Evolutionary conservation across 2,329 filamentous ascomycete genomes (phyloP).

Genomic region (Corniculantispora saksenae): DNA sequence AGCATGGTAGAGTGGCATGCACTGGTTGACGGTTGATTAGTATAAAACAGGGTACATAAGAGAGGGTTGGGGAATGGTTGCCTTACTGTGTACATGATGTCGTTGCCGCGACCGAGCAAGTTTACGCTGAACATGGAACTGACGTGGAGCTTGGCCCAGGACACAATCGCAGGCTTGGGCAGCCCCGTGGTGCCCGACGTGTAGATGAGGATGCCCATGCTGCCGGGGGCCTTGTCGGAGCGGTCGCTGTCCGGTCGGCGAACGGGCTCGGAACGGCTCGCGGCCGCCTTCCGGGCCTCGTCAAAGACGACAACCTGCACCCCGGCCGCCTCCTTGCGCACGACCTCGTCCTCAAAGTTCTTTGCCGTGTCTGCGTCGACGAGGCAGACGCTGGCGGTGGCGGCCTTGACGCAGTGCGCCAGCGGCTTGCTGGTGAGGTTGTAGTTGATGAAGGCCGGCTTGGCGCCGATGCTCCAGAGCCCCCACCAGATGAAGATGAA

Average conservation of each 20-base stretch:
- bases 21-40: too few species aligned
- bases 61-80: too few species aligned
- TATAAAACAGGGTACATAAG: too few species aligned
- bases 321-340: too few species aligned
- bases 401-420: constrained; percentile 71
- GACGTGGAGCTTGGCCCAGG: constrained; percentile 66
- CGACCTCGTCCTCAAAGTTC: constrained; percentile 60
- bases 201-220: constrained; percentile 76
- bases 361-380: constrained; percentile 63
- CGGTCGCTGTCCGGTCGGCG: constrained; percentile 61
- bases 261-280: constrained; percentile 50
- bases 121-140: constrained; percentile 54
- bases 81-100: constrained; percentile 81
- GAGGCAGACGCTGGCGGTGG: constrained; percentile 66
- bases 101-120: constrained; percentile 62
- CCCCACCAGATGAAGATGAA: constrained; percentile 77
- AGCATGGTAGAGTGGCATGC: constrained; percentile 88
- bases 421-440: constrained; percentile 73
- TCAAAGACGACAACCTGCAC: constrained; percentile 65
- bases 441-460: constrained; percentile 86
- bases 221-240: constrained; percentile 48
- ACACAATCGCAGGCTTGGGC: constrained; percentile 76
- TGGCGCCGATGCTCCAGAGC: constrained; percentile 80
- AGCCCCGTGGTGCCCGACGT: constrained; percentile 84
- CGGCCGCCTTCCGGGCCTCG: constrained; percentile 57